phyloP scores from a whole-genome alignment of 73 alveolate genomes.

The Blepharisma japonicum region DNA sequence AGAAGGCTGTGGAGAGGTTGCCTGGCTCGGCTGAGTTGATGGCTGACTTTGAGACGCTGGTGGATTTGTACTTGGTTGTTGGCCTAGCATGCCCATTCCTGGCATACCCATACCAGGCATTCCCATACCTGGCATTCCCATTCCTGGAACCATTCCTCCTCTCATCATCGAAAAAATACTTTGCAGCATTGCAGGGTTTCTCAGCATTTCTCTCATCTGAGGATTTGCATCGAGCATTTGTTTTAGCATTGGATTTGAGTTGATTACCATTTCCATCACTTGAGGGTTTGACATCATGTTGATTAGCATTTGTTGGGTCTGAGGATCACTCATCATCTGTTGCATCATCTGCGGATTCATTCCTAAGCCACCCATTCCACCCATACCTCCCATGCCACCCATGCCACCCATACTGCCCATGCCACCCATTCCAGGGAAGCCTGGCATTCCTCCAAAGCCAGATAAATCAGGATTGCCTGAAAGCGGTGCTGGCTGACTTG shows the following conservation, averaged over 20 bases:
- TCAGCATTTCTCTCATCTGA: conserved; percentile 25
- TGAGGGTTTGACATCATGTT: conserved; percentile 4
- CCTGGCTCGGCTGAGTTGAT: conserved; percentile 83
- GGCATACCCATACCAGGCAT: conserved; percentile 26
- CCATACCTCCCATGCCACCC: neutral
- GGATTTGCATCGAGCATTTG: neutral
- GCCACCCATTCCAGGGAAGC: neutral
- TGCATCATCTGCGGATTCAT: neutral
- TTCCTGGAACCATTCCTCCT: conserved; percentile 15
- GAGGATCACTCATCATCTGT: neutral
- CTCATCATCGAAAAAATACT: neutral
- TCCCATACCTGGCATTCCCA: conserved; percentile 34
- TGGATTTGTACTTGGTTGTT: neutral
- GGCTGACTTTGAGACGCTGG: conserved; percentile 40
- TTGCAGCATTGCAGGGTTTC: conserved; percentile 11
- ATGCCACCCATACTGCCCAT: neutral
- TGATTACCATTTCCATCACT: neutral
- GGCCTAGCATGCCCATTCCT: conserved; percentile 4
- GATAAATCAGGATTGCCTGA: too few species aligned
- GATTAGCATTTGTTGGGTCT: neutral
- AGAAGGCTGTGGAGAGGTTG: conserved; percentile 65
- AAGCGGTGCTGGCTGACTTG: too few species aligned
- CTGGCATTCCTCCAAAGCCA: too few species aligned
- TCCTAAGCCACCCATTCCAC: conserved; percentile 4
- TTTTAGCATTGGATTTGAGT: neutral